Conservation (phyloP, 331 rosid genomes). For the Dryas integrifolia region DNA sequence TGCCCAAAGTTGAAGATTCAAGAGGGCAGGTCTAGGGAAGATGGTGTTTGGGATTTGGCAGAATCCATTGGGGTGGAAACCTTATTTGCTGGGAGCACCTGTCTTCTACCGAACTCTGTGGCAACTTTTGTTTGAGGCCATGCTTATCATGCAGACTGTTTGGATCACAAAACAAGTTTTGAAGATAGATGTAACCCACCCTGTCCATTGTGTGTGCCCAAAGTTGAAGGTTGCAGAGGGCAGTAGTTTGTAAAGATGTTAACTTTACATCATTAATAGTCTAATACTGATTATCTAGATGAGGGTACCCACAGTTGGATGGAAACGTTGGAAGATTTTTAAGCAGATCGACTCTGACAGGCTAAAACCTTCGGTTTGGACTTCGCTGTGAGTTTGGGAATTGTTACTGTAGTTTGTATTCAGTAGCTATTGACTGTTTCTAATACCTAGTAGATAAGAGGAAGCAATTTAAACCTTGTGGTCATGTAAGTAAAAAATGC, state of each 20-base stretch:
- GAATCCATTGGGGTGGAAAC: conserved; percentile 47
- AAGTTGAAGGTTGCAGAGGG: conserved; percentile 15
- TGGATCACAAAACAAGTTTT: conserved; percentile 45
- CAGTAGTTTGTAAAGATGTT: conserved; percentile 9
- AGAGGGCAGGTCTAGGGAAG: conserved; percentile 31
- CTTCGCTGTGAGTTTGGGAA: no score
- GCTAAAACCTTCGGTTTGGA: conserved; percentile 20
- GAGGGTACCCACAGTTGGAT: conserved; percentile 11
- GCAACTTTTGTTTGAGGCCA: conserved; percentile 80
- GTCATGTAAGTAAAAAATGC: not conserved
- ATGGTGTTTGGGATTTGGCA: conserved; percentile 51
- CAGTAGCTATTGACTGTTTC: not conserved
- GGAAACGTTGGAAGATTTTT: conserved; percentile 17
- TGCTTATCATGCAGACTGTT: conserved; percentile 65
- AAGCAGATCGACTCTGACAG: conserved; percentile 19
- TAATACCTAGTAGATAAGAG: conserved; percentile 3
- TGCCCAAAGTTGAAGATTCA: conserved; percentile 37
- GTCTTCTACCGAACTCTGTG: conserved; percentile 48
- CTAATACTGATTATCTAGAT: conserved; percentile 22
- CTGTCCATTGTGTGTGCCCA: conserved; percentile 48
- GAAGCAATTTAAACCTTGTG: not conserved
- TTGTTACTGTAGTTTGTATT: not conserved
- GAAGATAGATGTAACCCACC: conserved; percentile 59
- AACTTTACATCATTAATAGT: conserved; percentile 18
- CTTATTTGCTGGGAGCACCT: conserved; percentile 42